Evolutionary conservation across 495 filamentous ascomycete genomes (phyloP), one percentile per base, ranked within the genome.

Genomic region (Neurospora sp.): DNA sequence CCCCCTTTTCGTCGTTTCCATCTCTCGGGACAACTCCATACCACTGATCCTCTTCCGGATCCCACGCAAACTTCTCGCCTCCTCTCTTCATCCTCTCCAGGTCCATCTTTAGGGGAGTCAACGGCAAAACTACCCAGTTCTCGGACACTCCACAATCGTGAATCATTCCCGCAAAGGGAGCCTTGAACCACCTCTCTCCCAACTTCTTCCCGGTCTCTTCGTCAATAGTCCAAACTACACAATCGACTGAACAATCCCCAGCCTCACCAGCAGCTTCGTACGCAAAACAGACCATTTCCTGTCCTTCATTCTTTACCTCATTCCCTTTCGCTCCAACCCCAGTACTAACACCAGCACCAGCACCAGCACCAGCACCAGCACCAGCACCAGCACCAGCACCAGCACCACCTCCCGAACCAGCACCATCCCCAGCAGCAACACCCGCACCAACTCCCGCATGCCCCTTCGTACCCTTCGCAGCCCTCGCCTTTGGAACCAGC

Each of bases 11-110:
- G 1, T 79, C 86, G 18, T 46, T 46, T 14, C 85, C 85, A 23
- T 81, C 73, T 23, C 88, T 80, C 5, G 86, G 86, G 1, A 88
- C 79, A 5, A 89, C 72, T 0, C 84, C 86, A 73, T 87, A 84
- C 75, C 84, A 85, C 75, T 86, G 83, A 66, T 86, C 85, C 71
- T 84, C 85, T 1, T 86, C 80, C 0, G 85, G 83, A 38, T 86
- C 85, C 86, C 86, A 89, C 2, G 85, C 83, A 78, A 85, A 89
- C 73, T 89, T 86, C 69, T 88, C 85, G 0, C 85, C 85, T 8
- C 87, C 87, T 16, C 80, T 79, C 80, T 86, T 88, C 77, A 89
- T 79, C 18, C 86, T 78, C 66, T 86, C 86, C n/a, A 86, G 73
- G 20, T 84, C 81, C 77, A 81, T 83, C 72, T 85, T 83, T 39